A percentile compares a stretch with the other conserved stretches of the same genome.
These are phyloP conservation scores for Metrosideros polymorpha DNA, from an alignment of 441 rosid genomes.

Conservation along the genomic window DNA sequence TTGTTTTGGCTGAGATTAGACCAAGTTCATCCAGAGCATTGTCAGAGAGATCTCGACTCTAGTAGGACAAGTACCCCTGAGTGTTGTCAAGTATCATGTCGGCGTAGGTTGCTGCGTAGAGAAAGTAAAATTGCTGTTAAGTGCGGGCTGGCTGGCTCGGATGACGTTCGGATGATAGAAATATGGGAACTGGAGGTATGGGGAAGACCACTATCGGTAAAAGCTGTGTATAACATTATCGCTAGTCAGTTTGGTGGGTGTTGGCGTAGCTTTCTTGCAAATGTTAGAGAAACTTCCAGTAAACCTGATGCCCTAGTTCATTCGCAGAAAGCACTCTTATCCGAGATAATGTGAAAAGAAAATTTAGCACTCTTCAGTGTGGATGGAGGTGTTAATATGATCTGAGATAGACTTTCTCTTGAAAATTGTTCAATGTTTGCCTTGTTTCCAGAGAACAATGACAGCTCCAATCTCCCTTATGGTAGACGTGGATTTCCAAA, in stretches of 20 bases:
- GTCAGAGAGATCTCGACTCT: not conserved
- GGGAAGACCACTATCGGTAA: not conserved
- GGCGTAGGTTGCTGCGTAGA: not conserved
- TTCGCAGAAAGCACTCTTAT: not conserved
- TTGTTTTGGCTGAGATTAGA: not conserved
- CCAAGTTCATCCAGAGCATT: not conserved
- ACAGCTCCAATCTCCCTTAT: not conserved
- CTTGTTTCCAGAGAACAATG: not conserved
- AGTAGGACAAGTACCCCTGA: not conserved
- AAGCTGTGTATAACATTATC: not conserved
- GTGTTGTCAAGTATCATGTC: not conserved
- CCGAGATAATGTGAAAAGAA: not conserved
- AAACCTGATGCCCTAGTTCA: not conserved
- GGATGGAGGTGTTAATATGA: not conserved
- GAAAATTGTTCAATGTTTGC: not conserved
- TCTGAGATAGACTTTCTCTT: not conserved
- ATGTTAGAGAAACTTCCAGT: not conserved
- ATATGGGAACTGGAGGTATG: not conserved
- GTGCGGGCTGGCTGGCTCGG: accelerated
- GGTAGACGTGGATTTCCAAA: not conserved
- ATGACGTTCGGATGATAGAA: not conserved
- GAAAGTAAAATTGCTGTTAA: not conserved
- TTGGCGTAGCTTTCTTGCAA: not conserved
- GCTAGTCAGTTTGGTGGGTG: not conserved
- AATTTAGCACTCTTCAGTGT: not conserved